Percentiles rank a stretch among this genome's conserved stretches.
These are phyloP conservation scores for Syncephalastrum monosporum DNA, from an alignment of 371 early-diverging fungal genomes.

Conservation along the genomic window DNA sequence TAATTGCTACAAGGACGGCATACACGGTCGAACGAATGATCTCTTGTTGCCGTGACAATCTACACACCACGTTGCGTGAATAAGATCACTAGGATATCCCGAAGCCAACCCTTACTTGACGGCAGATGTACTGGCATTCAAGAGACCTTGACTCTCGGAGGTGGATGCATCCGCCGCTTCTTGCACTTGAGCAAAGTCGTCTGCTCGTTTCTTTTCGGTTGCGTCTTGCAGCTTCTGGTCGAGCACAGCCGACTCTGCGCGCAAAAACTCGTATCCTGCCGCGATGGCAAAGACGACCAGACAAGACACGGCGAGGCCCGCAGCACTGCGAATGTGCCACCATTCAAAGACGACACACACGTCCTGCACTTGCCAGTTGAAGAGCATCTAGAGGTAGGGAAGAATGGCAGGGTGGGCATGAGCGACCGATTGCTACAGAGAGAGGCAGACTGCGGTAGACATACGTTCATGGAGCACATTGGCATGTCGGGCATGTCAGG, in stretches of 20 bases:
- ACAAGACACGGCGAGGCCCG: slow-evolving; percentile 56
- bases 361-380: slow-evolving; percentile 77
- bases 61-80: background rate
- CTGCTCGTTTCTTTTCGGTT: slow-evolving; percentile 6
- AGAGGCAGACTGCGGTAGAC: too few relatives aligned
- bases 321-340: slow-evolving; percentile 66
- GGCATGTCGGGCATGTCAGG: too few relatives aligned
- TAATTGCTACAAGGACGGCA: slow-evolving; percentile 65
- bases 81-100: too few relatives aligned
- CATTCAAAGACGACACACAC: slow-evolving; percentile 76
- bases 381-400: slow-evolving; percentile 59
- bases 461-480: too few relatives aligned
- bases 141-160: slow-evolving; percentile 1
- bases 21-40: slow-evolving; percentile 61
- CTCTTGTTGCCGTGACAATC: slow-evolving; percentile 41
- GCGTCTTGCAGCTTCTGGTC: slow-evolving; percentile 43
- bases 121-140: background rate
- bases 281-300: slow-evolving; percentile 57
- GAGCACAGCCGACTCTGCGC: slow-evolving; percentile 47
- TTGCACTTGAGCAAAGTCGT: too few relatives aligned
- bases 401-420: background rate
- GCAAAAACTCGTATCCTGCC: slow-evolving; percentile 62
- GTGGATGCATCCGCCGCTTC: slow-evolving; percentile 1
- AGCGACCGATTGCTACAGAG: background rate
- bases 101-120: background rate